Conservation (phyloP, 192 early-diverging fungal species). For the Mortierella alpina region DNA sequence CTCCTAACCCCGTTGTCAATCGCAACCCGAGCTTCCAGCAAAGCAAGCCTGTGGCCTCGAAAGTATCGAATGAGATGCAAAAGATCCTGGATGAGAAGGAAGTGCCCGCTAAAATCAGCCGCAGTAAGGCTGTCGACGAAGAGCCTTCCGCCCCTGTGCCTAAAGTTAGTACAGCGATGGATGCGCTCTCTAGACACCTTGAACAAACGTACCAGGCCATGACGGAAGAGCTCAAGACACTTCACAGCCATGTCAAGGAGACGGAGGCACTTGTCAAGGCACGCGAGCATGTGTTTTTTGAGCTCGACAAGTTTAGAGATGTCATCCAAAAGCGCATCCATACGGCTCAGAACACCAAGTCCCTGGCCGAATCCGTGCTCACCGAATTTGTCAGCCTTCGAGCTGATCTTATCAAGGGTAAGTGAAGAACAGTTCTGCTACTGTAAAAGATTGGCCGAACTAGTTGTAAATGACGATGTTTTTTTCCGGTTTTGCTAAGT, state of each 20-base stretch:
- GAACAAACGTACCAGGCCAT: constrained; percentile 45
- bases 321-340: constrained; percentile 37
- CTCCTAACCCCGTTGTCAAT: constrained; percentile 17
- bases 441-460: background rate
- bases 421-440: too few species aligned
- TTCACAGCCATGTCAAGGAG: constrained; percentile 32
- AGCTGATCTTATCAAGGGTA: constrained; percentile 45
- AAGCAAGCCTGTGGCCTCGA: background rate
- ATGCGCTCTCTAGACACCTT: constrained; percentile 40
- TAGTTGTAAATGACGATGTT: too few species aligned
- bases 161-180: constrained; percentile 43
- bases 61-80: constrained; percentile 18
- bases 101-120: constrained; percentile 15
- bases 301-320: constrained; percentile 39
- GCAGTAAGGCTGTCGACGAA: constrained; percentile 13
- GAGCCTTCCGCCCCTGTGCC: constrained; percentile 20
- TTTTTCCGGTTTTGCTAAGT: background rate
- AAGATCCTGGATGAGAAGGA: constrained; percentile 33
- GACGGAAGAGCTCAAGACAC: constrained; percentile 43
- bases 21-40: constrained; percentile 16
- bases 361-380: constrained; percentile 7
- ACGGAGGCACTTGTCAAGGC: constrained; percentile 45
- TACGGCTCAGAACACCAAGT: constrained; percentile 15
- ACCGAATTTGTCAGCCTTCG: constrained; percentile 26
- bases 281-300: constrained; percentile 42